Base-by-base conservation (phyloP, 2,329 filamentous ascomycete species). In the Diaporthe vexans region DNA sequence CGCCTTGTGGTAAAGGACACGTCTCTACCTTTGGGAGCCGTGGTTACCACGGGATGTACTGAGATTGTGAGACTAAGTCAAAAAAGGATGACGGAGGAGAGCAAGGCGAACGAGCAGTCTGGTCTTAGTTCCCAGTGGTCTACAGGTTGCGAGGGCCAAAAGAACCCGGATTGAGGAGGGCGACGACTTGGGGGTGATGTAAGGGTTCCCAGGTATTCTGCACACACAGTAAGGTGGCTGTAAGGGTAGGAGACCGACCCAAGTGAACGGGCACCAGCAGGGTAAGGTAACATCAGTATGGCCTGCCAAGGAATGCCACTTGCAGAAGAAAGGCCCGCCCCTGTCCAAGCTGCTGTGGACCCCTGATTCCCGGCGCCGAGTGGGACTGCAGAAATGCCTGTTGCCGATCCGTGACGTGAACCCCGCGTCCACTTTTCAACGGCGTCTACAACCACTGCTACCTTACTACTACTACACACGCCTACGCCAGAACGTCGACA, bases 341-440 rank as follows among this genome's bases (percentile, higher is more conserved):
- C 13, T 26, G 63, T 54, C 7, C 17, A 54, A 54, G 63, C 48
- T 63, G 59, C 59, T 63, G 59, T 68, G 63, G 63, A 68, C 63
- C 63, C 63, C 46, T 52, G 63, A 52, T 52, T 67, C 19, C 21
- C 29, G 29, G 13, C 51, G 48, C 63, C 9, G 43, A 11, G 26
- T 35, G 40, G 61, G 21, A 67, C 61, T 67, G 61, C 48, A 51
- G 21, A 51, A 43, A 67, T 67, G 43, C 61, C 43, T 24, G 61
- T 35, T 17, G 61, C 46, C 46, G 43, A 67, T 67, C 63, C 46
- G 24, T 52, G 63, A 68, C 52, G 46, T 40, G 6, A 24, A 68
- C 63, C 63, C 63, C 63, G 63, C 63, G 63, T 33, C 48, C 33
- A 54, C 63, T 68, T 68, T 68, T 54, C 37, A 35, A 37, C 37